Evolutionary conservation across 2,329 filamentous ascomycete species (phyloP), one percentile per base, ranked within the genome.

Genomic region (Fusarium concolor): DNA sequence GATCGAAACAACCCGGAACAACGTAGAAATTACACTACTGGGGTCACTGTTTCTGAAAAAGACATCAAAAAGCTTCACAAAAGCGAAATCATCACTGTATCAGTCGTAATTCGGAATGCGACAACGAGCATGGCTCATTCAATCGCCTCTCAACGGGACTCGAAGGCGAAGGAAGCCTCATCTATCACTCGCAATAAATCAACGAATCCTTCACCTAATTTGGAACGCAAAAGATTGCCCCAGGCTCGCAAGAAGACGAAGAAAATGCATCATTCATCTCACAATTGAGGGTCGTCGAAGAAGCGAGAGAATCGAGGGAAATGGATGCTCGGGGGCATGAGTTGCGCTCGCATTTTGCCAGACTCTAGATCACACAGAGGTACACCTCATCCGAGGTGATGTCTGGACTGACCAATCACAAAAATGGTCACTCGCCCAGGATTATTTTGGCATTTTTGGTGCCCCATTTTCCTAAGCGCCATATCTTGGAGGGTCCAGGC

Each of bases 321-420:
- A 72, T 67, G 67, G 56, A 67, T 58, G 67, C 47, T 75, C 63
- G 74, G 74, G 74, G 73, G 74, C 70, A 68, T 61, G 61, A 72
- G 69, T 71, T 71, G 65, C 62, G 65, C 72, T 68, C 71, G 29
- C 61, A 71, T 74, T 73, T 69, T 72, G 71, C 64, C 65, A 65
- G 67, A 65, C 67, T 68, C 66, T 71, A 73, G 76, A 78, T 78
- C 76, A 78, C 72, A 76, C 69, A 73, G 67, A 73, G 71, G 74
- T 76, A 76, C 75, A 73, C 71, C 70, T 77, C 74, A 71, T 68
- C 70, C 70, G 68, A 77, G 72, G 73, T 76, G 76, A 76, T 73
- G 76, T 75, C 70, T 73, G 68, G 33, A 57, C 70, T 51, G 74
- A 69, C 78, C 78, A 80, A 80, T 80, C 77, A 80, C 72, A 79